Percentiles rank a stretch among this genome's conserved stretches.
Evolutionary conservation across 2,329 filamentous ascomycete species (phyloP).

Genomic region (Thermomyces lanuginosus): DNA sequence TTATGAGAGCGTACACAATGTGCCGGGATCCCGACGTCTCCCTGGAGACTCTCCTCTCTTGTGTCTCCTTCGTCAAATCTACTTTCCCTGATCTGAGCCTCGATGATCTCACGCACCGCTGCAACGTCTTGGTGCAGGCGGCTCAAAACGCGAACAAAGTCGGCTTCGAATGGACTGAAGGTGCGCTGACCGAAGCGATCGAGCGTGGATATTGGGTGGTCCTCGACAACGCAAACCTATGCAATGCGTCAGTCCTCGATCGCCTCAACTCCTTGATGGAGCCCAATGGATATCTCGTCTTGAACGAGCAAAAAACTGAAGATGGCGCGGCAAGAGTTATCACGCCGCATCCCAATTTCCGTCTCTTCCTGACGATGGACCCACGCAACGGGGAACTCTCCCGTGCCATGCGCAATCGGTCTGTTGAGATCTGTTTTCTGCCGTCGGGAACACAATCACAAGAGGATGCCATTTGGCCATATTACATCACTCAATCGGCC

Average conservation of each 20-base stretch:
- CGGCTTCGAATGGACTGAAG: constrained; percentile 91
- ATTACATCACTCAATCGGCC: constrained; percentile 23
- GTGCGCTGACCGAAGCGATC: constrained; percentile 74
- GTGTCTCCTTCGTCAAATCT: constrained; percentile 20
- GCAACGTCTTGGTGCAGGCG: constrained; percentile 35
- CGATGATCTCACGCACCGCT: constrained; percentile 32
- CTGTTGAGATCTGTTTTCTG: constrained; percentile 71
- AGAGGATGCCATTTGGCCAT: constrained; percentile 11
- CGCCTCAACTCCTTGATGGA: constrained; percentile 88
- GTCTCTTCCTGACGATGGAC: constrained; percentile 88
- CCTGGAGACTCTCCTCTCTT: constrained; percentile 15
- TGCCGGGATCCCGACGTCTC: constrained; percentile 15
- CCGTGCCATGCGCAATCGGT: constrained; percentile 88
- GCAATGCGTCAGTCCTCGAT: constrained; percentile 86
- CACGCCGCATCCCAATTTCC: constrained; percentile 67
- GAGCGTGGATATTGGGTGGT: constrained; percentile 81
- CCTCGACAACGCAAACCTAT: constrained; percentile 92
- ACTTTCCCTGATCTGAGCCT: constrained; percentile 34
- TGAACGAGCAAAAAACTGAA: constrained; percentile 80
- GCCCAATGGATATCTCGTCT: constrained; percentile 68
- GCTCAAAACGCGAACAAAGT: constrained; percentile 50
- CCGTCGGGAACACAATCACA: constrained; percentile 17
- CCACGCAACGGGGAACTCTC: constrained; percentile 84
- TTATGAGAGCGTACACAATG: constrained; percentile 19
- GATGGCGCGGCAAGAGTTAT: constrained; percentile 69